Percentiles rank a stretch among this genome's conserved stretches.
Conservation (phyloP, 352 stramenopile genomes). For the Pythium phragmitis region DNA sequence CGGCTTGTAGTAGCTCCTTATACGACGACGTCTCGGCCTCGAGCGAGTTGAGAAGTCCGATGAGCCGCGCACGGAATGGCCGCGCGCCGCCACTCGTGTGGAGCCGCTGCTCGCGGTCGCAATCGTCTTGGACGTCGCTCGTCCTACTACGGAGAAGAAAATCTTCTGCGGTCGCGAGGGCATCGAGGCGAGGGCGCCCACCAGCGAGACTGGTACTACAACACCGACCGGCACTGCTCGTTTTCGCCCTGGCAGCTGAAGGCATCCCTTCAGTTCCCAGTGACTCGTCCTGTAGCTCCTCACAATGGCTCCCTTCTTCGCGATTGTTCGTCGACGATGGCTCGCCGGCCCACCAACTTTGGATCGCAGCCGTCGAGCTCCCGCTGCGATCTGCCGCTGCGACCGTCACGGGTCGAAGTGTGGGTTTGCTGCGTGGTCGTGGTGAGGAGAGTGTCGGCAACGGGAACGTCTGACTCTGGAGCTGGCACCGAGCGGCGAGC, state of each 20-base stretch:
- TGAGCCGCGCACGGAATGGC: slow-evolving; percentile 55
- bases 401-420: slow-evolving; percentile 23
- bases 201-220: neutral
- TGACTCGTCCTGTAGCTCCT: neutral
- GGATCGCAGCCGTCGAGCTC: slow-evolving; percentile 34
- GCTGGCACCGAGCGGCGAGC: neutral
- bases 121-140: neutral
- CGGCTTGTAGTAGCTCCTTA: slow-evolving; percentile 27
- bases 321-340: neutral
- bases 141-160: neutral
- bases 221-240: neutral
- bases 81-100: slow-evolving; percentile 23
- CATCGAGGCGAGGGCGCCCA: neutral
- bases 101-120: slow-evolving; percentile 8
- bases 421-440: slow-evolving; percentile 22
- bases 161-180: neutral
- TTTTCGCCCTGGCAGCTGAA: neutral
- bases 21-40: slow-evolving; percentile 67
- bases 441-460: neutral
- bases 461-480: neutral
- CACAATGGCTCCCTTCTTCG: slow-evolving; percentile 2
- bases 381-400: slow-evolving; percentile 21
- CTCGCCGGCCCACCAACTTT: slow-evolving; percentile 57
- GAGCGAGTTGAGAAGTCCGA: slow-evolving; percentile 63
- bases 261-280: neutral